Conservation (phyloP, 2,329 filamentous ascomycete genomes). For the Xylaria sp. region DNA sequence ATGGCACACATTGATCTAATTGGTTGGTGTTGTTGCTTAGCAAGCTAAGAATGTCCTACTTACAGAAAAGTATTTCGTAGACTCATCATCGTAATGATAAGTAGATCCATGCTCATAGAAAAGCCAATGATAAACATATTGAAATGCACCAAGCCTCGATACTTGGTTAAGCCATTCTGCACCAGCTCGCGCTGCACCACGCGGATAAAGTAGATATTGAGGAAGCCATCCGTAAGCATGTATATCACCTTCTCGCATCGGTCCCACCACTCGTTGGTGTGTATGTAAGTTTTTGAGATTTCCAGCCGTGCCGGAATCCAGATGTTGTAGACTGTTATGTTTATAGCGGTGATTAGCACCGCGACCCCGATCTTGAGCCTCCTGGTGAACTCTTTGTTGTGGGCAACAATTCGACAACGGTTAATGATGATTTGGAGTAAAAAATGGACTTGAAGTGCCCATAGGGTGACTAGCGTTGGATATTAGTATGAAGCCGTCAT, state of each 20-base stretch:
- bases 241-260: slow-evolving; percentile 64
- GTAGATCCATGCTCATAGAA: slow-evolving; percentile 58
- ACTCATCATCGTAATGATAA: slow-evolving; percentile 58
- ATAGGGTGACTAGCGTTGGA: slow-evolving; percentile 47
- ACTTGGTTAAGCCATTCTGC: slow-evolving; percentile 60
- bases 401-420: slow-evolving; percentile 60
- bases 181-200: slow-evolving; percentile 59
- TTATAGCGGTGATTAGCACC: slow-evolving; percentile 59
- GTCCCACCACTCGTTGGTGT: slow-evolving; percentile 64
- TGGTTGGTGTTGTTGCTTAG: neutral
- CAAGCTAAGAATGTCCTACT: slow-evolving; percentile 6
- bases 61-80: slow-evolving; percentile 58
- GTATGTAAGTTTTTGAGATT: slow-evolving; percentile 54
- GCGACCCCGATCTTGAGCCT: slow-evolving; percentile 59
- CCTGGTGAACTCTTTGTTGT: slow-evolving; percentile 51
- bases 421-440: slow-evolving; percentile 67
- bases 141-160: slow-evolving; percentile 58
- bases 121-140: slow-evolving; percentile 59
- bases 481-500: neutral
- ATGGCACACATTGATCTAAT: neutral
- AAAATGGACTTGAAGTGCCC: slow-evolving; percentile 60
- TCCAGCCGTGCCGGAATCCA: slow-evolving; percentile 65
- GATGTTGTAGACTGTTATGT: slow-evolving; percentile 64
- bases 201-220: slow-evolving; percentile 64
- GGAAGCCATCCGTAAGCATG: slow-evolving; percentile 57